Evolutionary conservation across 2,329 filamentous ascomycete species (phyloP), one percentile per base, ranked within the genome.

Genomic region (Graphium sp.): DNA sequence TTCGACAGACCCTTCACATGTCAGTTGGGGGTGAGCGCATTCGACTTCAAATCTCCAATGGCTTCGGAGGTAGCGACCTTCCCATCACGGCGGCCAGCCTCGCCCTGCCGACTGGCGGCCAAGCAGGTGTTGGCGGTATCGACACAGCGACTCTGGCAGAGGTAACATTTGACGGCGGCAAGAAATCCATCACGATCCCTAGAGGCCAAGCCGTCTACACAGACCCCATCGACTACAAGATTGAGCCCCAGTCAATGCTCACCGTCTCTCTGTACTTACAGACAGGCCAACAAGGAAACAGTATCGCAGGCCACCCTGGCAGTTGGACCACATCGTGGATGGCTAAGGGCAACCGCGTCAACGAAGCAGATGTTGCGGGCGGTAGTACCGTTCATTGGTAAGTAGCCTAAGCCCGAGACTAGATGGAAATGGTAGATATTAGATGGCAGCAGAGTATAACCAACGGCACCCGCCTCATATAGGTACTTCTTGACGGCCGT

Each of bases 1-100:
- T 79, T 35, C 69, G 74, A 3, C 74, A 79, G 45, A 78, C 73
- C 0, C 44, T 77, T 10, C 65, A 70, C 36, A 52, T 73, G 37
- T 67, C 69, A 6, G 55, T 73, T 5, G 60, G 56, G 2, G 60
- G 64, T 4, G 49, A 59, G 3, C 57, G 66, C 14, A 58, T 78
- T 35, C 66, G 74, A 7, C 48, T 79, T 20, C 64, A 67, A 25
- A 55, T 79, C 28, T 74, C 70, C 24, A 79, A 80, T 41, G 65
- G 62, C 1, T 78, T 79, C 37, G 72, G 74, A 3, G 45, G 56
- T 2, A 67, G 59, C 20, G 60, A 69, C 35, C 52, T 79, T 3
- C 60, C 65, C 24, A 65, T 79, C 37, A 70, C 65, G 0, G 58
- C 60, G 2, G 66, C 65, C 1, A 66, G 67, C 0, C 45, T 79